Percentiles rank a stretch among this genome's conserved stretches.
phyloP scores from a whole-genome alignment of 2,329 filamentous ascomycete species.

The Neopestalotiopsis sp. region DNA sequence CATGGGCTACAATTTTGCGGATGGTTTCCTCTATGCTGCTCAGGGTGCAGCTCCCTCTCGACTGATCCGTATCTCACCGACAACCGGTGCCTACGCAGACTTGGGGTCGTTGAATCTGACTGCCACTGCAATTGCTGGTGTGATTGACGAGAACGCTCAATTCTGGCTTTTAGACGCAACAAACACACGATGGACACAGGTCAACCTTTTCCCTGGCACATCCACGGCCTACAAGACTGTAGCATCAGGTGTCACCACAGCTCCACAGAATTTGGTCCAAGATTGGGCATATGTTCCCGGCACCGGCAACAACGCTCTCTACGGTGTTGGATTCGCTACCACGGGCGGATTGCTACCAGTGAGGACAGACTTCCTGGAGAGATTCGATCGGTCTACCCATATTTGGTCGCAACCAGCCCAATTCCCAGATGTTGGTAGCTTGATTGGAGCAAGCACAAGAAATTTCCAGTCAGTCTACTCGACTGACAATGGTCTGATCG shows the following conservation, averaged over 20 bases:
- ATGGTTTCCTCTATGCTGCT: slow-evolving; percentile 5
- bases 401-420: background rate
- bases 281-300: background rate
- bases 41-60: background rate
- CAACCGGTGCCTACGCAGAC: background rate
- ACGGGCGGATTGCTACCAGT: background rate
- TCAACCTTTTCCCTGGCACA: slow-evolving; percentile 5
- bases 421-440: background rate
- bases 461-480: background rate
- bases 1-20: background rate
- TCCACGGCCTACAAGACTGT: background rate
- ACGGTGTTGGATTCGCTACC: background rate
- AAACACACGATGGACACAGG: slow-evolving; percentile 6
- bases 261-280: background rate
- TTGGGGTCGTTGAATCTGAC: background rate
- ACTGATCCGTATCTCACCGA: background rate
- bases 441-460: background rate
- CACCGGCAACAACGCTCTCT: background rate
- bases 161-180: background rate
- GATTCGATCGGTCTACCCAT: background rate
- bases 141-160: slow-evolving; percentile 7
- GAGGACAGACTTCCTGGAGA: background rate
- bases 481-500: background rate
- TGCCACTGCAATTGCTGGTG: background rate
- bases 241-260: background rate